Conservation (phyloP, 495 filamentous ascomycete species). For the Xanthoparmelia taractica region DNA sequence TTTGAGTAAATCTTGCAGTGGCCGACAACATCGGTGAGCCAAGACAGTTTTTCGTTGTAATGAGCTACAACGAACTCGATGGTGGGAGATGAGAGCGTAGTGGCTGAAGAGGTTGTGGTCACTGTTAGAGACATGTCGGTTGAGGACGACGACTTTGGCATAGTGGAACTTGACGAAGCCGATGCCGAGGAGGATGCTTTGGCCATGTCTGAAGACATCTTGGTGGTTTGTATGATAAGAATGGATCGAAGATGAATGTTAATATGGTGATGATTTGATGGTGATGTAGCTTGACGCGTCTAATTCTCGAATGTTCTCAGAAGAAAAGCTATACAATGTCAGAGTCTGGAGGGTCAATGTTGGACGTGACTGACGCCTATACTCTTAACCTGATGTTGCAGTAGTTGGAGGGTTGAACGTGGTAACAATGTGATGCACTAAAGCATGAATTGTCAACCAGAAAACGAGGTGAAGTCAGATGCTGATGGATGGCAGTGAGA, state of each 20-base stretch:
- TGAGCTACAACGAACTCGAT: constrained; percentile 21
- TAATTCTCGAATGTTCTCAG: neutral
- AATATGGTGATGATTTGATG: neutral
- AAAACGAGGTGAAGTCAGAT: neutral
- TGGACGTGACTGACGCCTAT: neutral
- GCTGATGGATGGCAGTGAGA: neutral
- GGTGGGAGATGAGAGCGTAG: neutral
- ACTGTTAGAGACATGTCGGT: neutral
- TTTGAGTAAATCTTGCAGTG: constrained; percentile 20
- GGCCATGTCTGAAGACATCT: neutral
- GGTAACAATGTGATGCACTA: neutral
- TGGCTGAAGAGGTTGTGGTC: neutral
- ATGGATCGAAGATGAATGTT: neutral
- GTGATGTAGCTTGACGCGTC: neutral
- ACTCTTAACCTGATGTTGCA: neutral
- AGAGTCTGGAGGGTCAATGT: neutral
- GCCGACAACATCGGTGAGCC: constrained; percentile 14
- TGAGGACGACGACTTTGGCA: neutral
- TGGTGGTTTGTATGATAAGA: neutral
- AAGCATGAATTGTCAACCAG: neutral
- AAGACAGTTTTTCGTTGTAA: constrained; percentile 20
- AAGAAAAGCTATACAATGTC: neutral
- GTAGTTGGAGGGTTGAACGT: neutral
- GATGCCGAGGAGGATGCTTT: neutral
- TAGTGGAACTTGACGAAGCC: neutral